Evolutionary conservation across 2,329 filamentous ascomycete genomes (phyloP), one percentile per base, ranked within the genome.

Genomic region (Camillea tinctor): DNA sequence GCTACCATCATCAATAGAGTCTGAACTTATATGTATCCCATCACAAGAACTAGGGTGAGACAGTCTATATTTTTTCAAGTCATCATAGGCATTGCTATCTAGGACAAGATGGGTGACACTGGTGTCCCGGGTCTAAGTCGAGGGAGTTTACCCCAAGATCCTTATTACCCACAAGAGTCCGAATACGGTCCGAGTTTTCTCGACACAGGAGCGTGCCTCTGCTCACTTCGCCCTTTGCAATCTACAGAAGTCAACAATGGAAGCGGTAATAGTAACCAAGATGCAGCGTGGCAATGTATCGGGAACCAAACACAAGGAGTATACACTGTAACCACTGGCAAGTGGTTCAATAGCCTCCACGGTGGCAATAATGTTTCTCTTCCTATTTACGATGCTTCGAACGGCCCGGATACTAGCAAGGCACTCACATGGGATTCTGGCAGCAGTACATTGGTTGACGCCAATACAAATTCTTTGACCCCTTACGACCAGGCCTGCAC

Each of bases 281-380:
- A 65, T 23, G 66, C 69, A 11, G 69, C 70, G n/a, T 80, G 78
- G 78, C 76, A 78, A 60, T 80, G 78, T 61, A 75, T 79, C 26
- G 77, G 78, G 13, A 77, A 80, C 60, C 77, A 79, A 62, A 79
- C 76, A 0, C 67, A 77, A 50, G 72, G 71, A 1, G 71, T 77
- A 1, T 78, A 78, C 56, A 62, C 60, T 2, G 68, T 69, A 19
- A 75, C 66, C 20, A 72, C 67, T 2, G 78, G 78, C 4, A 80
- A 79, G 60, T 80, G 78, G 78, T 80, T 77, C 60, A 68, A 72
- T 13, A 68, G 73, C 22, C 55, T 69, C 1, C 66, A 74, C 21
- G 68, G 63, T 11, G 70, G 59, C 15, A 63, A 11, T 24, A 66
- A 63, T 1, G 44, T 69, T 22, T 57, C 67, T 9, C 60, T 73